Evolutionary conservation across 768 basidiomycete genomes (phyloP).

Genomic region (Crepidotus variabilis): DNA sequence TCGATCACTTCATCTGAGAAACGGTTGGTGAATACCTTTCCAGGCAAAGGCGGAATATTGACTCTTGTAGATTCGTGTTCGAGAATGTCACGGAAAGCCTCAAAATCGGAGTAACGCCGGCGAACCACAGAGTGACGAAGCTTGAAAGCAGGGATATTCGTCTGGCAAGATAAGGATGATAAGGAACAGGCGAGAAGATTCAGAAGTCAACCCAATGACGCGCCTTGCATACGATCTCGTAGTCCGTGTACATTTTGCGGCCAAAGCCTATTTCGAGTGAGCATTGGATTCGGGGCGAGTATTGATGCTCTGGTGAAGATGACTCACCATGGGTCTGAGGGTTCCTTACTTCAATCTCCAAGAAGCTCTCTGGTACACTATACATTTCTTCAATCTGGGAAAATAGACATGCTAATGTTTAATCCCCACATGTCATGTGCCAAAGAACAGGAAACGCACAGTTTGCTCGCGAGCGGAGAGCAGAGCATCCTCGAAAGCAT

Average conservation of each 20-base stretch:
- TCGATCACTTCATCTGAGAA: slow-evolving; percentile 99
- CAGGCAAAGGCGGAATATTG: slow-evolving; percentile 95
- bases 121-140: slow-evolving; percentile 89
- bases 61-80: slow-evolving; percentile 96
- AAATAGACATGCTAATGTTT: slow-evolving; percentile 1
- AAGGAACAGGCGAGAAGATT: too few relatives aligned
- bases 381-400: slow-evolving; percentile 96
- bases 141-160: slow-evolving; percentile 99
- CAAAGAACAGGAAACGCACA: slow-evolving; percentile 30
- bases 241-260: slow-evolving; percentile 99
- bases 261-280: slow-evolving; percentile 66
- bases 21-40: slow-evolving; percentile 97
- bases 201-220: slow-evolving; percentile 13
- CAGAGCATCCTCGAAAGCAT: slow-evolving; percentile 50
- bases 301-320: neutral
- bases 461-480: slow-evolving; percentile 53
- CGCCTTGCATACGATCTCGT: slow-evolving; percentile 97
- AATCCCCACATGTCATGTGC: slow-evolving; percentile 15
- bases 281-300: neutral
- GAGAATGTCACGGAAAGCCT: slow-evolving; percentile 96
- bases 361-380: slow-evolving; percentile 91
- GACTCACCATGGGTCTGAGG: slow-evolving; percentile 91
- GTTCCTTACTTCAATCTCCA: slow-evolving; percentile 96
- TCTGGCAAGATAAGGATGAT: slow-evolving; percentile 41
- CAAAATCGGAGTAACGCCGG: slow-evolving; percentile 89